Conservation (phyloP, 2,329 filamentous ascomycete genomes). For the Sclerotinia minor region DNA sequence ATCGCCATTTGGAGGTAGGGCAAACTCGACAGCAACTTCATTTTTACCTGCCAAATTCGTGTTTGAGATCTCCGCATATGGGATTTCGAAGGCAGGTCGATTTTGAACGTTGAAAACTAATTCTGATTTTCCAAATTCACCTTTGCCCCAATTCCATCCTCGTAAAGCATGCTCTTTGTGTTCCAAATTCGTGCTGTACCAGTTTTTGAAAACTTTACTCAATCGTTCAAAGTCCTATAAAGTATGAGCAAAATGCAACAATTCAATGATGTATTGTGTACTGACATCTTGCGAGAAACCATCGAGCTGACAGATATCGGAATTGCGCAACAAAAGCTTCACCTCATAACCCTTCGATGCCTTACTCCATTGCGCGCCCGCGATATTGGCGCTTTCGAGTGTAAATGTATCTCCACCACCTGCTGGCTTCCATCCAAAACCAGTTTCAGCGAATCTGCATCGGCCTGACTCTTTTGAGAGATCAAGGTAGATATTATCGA, state of each 20-base stretch:
- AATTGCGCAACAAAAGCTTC: constrained; percentile 83
- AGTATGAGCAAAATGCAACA: constrained; percentile 27
- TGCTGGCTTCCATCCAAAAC: constrained; percentile 91
- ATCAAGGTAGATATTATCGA: constrained; percentile 96
- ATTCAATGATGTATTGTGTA: constrained; percentile 14
- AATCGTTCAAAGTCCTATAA: constrained; percentile 81
- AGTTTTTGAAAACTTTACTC: constrained; percentile 92
- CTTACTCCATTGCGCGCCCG: constrained; percentile 88
- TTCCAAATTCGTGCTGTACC: constrained; percentile 93
- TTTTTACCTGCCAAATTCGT: constrained; percentile 97
- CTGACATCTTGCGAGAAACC: constrained; percentile 83
- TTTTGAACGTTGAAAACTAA: constrained; percentile 97
- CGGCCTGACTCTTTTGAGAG: constrained; percentile 89
- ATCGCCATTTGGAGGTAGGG: constrained; percentile 68
- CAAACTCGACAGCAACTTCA: constrained; percentile 94
- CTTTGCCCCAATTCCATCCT: constrained; percentile 99
- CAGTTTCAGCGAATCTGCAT: constrained; percentile 91
- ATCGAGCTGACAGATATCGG: constrained; percentile 87
- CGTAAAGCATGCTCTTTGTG: constrained; percentile 90
- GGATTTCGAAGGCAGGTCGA: constrained; percentile 91
- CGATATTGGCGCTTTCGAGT: constrained; percentile 82
- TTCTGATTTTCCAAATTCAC: constrained; percentile 93
- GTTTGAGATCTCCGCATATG: constrained; percentile 96
- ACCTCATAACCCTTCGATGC: constrained; percentile 91
- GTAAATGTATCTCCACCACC: constrained; percentile 91